phyloP scores from a whole-genome alignment of 495 filamentous ascomycete genomes.

The Zalerion maritima region DNA sequence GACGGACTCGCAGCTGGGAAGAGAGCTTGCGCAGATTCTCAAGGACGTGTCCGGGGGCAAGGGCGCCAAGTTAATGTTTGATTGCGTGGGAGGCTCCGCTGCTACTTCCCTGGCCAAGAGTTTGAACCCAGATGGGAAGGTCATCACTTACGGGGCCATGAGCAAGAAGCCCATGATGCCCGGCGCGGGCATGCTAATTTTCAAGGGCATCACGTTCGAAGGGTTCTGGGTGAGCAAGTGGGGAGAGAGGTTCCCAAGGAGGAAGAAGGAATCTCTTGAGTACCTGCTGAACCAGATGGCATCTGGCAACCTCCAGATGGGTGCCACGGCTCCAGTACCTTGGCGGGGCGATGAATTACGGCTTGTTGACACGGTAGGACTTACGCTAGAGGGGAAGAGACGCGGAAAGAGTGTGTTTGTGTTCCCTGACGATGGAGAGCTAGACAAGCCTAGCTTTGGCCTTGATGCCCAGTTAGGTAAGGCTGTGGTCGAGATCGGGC shows the following conservation, averaged over 20 bases:
- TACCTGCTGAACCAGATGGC: slow-evolving; percentile 65
- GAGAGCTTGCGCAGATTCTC: slow-evolving; percentile 46
- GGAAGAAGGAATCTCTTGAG: slow-evolving; percentile 64
- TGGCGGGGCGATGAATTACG: slow-evolving; percentile 53
- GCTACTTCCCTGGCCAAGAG: slow-evolving; percentile 57
- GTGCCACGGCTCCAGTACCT: slow-evolving; percentile 58
- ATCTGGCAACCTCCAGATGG: slow-evolving; percentile 64
- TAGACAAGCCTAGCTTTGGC: too few relatives aligned
- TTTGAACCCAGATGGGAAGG: slow-evolving; percentile 46
- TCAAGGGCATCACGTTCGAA: slow-evolving; percentile 71
- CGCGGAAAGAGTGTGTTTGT: slow-evolving; percentile 83
- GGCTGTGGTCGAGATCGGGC: too few relatives aligned
- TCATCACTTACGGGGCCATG: slow-evolving; percentile 97
- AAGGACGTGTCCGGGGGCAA: slow-evolving; percentile 49
- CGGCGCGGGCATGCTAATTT: slow-evolving; percentile 71
- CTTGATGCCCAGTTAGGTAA: too few relatives aligned
- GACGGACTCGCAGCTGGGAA: slow-evolving; percentile 52
- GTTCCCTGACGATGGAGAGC: too few relatives aligned
- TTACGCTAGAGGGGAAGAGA: slow-evolving; percentile 65
- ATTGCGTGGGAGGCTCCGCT: slow-evolving; percentile 88
- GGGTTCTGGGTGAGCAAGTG: slow-evolving; percentile 93
- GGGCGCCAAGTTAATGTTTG: slow-evolving; percentile 60
- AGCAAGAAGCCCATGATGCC: slow-evolving; percentile 64
- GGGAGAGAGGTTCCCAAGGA: slow-evolving; percentile 58
- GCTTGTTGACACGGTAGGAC: slow-evolving; percentile 50